Conservation (phyloP, 257 asterid genomes). For the Thymus quinquecostatus region DNA sequence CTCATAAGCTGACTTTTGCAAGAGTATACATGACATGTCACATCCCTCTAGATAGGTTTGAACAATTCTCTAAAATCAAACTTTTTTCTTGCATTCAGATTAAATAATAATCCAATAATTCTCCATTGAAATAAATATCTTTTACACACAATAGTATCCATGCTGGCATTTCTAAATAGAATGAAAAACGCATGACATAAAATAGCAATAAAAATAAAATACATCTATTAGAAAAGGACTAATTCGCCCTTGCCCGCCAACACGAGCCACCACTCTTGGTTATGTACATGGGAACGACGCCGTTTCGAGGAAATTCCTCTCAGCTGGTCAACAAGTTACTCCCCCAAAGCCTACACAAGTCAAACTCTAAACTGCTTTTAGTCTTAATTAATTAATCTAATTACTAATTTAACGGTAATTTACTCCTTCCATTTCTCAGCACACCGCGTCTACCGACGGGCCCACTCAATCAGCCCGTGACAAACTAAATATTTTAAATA, state of each 20-base stretch:
- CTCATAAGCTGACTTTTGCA: background rate
- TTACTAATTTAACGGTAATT: background rate
- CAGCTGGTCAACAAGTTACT: conserved; percentile 31
- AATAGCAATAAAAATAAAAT: no score
- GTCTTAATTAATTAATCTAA: background rate
- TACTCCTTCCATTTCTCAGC: background rate
- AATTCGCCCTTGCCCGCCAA: background rate
- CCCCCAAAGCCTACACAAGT: background rate
- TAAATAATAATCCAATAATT: background rate
- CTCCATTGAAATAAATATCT: background rate
- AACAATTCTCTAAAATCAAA: background rate
- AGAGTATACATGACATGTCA: background rate
- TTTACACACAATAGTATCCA: background rate
- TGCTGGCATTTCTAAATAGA: background rate
- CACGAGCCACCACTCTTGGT: conserved; percentile 7
- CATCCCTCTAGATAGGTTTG: conserved; percentile 15
- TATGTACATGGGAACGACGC: background rate
- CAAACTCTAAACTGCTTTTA: conserved; percentile 9
- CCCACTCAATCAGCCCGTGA: background rate
- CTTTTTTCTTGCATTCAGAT: background rate
- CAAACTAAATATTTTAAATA: no score
- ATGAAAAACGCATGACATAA: no score
- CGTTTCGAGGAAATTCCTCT: conserved; percentile 21
- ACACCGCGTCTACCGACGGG: background rate
- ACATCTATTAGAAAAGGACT: background rate